A percentile compares a stretch with the other conserved stretches of the same genome.
phyloP scores from a whole-genome alignment of 139 green algal genomes.

The Mesostigma viride region DNA sequence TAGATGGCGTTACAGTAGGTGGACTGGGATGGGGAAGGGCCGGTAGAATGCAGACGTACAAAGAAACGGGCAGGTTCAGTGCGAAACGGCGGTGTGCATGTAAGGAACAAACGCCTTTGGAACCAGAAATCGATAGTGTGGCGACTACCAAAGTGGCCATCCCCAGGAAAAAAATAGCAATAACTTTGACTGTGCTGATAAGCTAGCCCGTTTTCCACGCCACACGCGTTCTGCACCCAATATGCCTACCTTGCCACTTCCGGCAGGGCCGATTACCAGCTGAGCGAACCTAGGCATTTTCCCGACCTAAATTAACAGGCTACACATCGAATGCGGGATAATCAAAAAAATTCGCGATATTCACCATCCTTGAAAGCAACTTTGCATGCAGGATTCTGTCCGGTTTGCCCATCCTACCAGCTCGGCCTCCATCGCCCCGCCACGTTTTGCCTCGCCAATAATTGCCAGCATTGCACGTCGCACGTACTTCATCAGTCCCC shows the following conservation, averaged over 20 bases:
- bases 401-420: no score
- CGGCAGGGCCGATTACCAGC: conserved; percentile 91
- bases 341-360: no score
- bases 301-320: no score
- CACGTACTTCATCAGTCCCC: no score
- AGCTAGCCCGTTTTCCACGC: background rate
- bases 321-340: no score
- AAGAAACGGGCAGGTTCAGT: background rate
- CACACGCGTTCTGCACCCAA: background rate
- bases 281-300: conserved; percentile 67
- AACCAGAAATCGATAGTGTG: background rate
- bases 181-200: background rate
- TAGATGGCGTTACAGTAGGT: conserved; percentile 86
- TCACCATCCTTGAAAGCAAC: no score
- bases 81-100: background rate
- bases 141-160: background rate
- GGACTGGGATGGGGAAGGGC: conserved; percentile 50
- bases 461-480: no score
- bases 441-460: no score
- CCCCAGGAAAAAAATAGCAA: background rate
- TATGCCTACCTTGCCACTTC: conserved; percentile 76
- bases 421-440: no score
- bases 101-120: background rate
- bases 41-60: background rate
- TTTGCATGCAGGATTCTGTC: no score